Evolutionary conservation across 176 grass and related monocot genomes (phyloP), one percentile per base, ranked within the genome.

Genomic region (Panicum miliaceum): DNA sequence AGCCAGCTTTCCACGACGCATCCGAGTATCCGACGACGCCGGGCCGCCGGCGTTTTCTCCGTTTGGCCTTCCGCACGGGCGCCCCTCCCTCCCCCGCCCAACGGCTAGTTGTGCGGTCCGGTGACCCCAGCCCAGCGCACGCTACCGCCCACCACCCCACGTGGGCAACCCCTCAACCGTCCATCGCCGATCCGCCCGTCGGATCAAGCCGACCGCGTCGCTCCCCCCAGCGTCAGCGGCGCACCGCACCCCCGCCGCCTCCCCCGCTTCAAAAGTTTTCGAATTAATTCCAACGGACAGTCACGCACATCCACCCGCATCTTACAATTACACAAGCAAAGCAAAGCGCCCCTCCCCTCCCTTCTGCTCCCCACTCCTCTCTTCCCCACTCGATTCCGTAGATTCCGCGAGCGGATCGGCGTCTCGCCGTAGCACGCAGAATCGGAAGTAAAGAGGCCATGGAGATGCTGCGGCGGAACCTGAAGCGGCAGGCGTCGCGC

Each of bases 401-500:
- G 64, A 77, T 71, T 41, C 42, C 3, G 54, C 64, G 3, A 23
- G n/a, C n/a, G 1, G 53, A 26, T 76, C 23, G 50, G 66, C 74
- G 42, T 23, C 72, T 67, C 42, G 62, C 82, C 47, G 70, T 63
- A 57, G 14, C 7, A 65, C 51, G 15, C 20, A n/a, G n/a, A 7
- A 22, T n/a, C 41, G 45, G 53, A n/a, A 56, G 64, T 38, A 40
- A 34, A 22, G 14, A 4, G 76, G 64, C 65, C 50, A 90, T 90
- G 89, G 89, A 90, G 84, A 90, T 80, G 80, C 51, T 90, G 25
- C 45, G 34, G 74, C 67, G 89, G 68, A 90, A 87, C 80, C 80
- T 90, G 36, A 90, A 90, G 84, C 84, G 75, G 41, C 84, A 83
- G 79, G 74, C 84, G 32, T 84, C 89, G 84, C 84, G 89, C 19